Evolutionary conservation across 2,329 filamentous ascomycete species (phyloP), one percentile per base, ranked within the genome.

Genomic region (Epichloe sp.): DNA sequence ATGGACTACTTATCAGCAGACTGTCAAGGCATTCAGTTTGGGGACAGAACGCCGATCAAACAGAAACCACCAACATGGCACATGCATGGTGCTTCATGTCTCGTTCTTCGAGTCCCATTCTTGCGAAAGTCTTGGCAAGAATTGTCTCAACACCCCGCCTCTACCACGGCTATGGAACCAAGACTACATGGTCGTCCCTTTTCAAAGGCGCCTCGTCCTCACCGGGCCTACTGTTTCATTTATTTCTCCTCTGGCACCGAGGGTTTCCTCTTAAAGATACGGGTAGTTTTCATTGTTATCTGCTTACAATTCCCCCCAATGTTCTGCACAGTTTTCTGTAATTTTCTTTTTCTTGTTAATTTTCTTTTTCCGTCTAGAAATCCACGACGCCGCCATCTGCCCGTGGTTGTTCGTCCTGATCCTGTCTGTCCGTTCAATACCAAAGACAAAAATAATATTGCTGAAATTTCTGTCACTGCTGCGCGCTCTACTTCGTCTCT

Each of bases 371-470:
- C 21, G 43, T 46, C 17, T 51, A 51, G 49, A 51, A 51, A 42
- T 35, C 26, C 49, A 45, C 41, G 35, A 43, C 44, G 19, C 38
- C n/a, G 37, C 36, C 17, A 26, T 41, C 19, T 36, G 44, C 31
- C 49, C n/a, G 43, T 31, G 43, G 37, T 44, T n/a, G 44, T 43
- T 37, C 36, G 12, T 47, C 26, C 37, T 51, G 45, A 47, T 17
- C 10, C 36, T 47, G 46, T 40, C 21, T 40, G 36, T 47, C 36
- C 15, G 46, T 41, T 36, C 36, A 47, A 47, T 51, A 37, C 23
- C 31, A 47, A 51, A 45, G 26, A n/a, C 15, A 40, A 48, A 35
- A 35, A 26, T 15, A 43, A 46, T 50, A 45, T 41, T 50, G 42
- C 42, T 38, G 4, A 45, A 34, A 2, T 3, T 14, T 40, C 36